Base-by-base conservation (phyloP, 2,329 filamentous ascomycete genomes). In the Sclerotinia subarctica region DNA sequence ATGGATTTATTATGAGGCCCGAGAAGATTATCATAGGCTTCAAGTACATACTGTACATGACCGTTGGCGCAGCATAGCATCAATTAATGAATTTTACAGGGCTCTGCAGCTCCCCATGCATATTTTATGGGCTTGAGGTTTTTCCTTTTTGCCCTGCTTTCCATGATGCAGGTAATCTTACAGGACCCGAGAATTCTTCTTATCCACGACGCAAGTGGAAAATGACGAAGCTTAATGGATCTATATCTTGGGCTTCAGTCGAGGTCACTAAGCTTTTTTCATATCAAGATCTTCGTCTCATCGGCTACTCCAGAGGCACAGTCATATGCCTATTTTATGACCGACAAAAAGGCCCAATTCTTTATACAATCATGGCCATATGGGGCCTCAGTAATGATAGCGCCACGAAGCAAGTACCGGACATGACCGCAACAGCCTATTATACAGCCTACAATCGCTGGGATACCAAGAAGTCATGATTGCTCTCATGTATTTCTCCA, bases 21-120 rank as follows among this genome's bases (percentile, higher is more conserved):
- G 64, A 59, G 68, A 35, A 58, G 58, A 63, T 60, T 66, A 69
- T 73, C 71, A 75, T 74, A 75, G 74, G 75, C 64, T 71, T 73
- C 32, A 26, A 52, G 21, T 62, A 44, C 58, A 47, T 44, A 32
- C 17, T 29, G 15, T 17, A 17, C 42, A 29, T 38, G 38, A n/a
- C 32, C 47, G 69, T 68, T 69, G 67, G 64, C 68, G 71, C 53
- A 59, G 32, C 44, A 49, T 26, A 51, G 70, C 70, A 73, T 70
- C 71, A 65, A 56, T 57, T 26, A 49, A 21, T 26, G 47, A 21
- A 54, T 64, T 54, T 64, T 57, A 56, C 38, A 65, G 51, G 63
- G 52, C 52, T 65, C 63, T 57, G 52, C 52, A 56, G 35, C 38
- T 56, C 47, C 32, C 63, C 67, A 59, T 69, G 62, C 59, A 67